Base-by-base conservation (phyloP, 2,329 filamentous ascomycete genomes). In the Leptodontidium sp. region DNA sequence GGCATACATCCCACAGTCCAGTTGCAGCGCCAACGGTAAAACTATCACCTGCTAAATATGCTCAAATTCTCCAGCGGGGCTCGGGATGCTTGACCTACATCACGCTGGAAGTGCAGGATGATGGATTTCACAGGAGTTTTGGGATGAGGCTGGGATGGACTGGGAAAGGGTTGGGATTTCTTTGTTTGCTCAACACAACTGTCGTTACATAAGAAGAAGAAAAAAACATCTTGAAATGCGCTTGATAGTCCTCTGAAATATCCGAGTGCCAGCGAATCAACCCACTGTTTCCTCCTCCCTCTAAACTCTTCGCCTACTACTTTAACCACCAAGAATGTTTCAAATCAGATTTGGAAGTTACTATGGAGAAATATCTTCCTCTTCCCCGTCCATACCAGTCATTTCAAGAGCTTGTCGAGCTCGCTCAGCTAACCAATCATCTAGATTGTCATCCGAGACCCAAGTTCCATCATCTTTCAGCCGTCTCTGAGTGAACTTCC, bases 41-140 rank as follows among this genome's bases (percentile, higher is more conserved):
- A 61, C 45, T 17, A 50, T 70, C 58, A 70, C 65, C 40, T 70
- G 68, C 52, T 70, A 66, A 57, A 45, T 8, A 5, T 3, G 24
- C 21, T 24, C 15, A 14, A 40, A 59, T 45, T 59, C 38, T 59
- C 21, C 35, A n/a, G 57, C 57, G 38, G 21, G 57, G 17, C 21
- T 43, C 38, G 35, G 35, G 57, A 43, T 59, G 21, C 35, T 43
- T 45, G 35, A 59, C 57, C n/a, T 59, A 29, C 64, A 52, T 45
- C 21, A 64, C 61, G 61, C 52, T 52, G 43, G 45, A 62, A 49
- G 59, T 62, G 26, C 59, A 52, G 59, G 45, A 38, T 21, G 45
- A 62, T 26, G 12, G 26, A 24, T 32, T 17, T 21, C 24, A 45
- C 4, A 21, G 35, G 49, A 15, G 55, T n/a, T 29, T 61, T 38